phyloP scores from a whole-genome alignment of 148 eudicot genomes.

The Diospyros lotus region DNA sequence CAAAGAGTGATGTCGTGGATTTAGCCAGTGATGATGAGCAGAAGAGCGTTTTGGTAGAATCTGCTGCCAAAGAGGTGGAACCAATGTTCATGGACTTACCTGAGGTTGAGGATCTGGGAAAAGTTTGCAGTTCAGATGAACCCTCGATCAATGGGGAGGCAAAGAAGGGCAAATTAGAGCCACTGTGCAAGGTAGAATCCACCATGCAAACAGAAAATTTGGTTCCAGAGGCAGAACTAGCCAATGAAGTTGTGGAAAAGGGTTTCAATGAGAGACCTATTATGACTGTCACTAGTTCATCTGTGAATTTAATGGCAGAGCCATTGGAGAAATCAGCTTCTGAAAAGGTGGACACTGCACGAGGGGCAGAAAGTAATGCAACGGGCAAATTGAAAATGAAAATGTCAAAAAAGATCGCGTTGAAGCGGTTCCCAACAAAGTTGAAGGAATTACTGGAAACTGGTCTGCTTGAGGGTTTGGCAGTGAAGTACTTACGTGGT shows the following conservation, averaged over 20 bases:
- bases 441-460: constrained; percentile 57
- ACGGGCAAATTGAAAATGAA: constrained; percentile 22
- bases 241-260: constrained; percentile 8
- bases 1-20: constrained; percentile 20
- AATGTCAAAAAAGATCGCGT: constrained; percentile 26
- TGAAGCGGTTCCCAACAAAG: constrained; percentile 31
- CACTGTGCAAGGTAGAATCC: not conserved
- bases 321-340: not conserved
- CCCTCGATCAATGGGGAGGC: not conserved
- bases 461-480: constrained; percentile 65
- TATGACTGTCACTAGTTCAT: constrained; percentile 28
- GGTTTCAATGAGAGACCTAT: constrained; percentile 14
- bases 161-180: constrained; percentile 10
- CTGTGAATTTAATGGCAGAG: constrained; percentile 13
- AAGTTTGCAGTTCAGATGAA: not conserved
- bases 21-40: constrained; percentile 25
- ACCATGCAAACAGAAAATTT: not conserved
- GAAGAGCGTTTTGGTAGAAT: constrained; percentile 14
- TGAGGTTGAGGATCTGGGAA: not conserved
- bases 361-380: constrained; percentile 3
- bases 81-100: not conserved
- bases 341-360: not conserved
- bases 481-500: constrained; percentile 57
- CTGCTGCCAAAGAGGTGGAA: constrained; percentile 21
- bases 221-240: not conserved